Conservation (phyloP, 257 asterid species). For the Plantago elongata region DNA sequence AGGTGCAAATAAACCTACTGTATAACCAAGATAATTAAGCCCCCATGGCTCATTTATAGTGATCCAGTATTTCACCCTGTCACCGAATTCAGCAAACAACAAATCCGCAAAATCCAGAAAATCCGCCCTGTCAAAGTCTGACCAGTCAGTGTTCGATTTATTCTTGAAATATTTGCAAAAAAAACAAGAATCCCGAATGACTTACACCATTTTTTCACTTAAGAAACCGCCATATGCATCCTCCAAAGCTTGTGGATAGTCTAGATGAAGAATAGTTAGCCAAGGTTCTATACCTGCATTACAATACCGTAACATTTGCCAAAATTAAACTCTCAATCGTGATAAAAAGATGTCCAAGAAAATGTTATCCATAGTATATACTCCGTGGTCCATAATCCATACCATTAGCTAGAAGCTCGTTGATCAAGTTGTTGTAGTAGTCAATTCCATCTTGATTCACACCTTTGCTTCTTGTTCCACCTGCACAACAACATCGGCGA, state of each 20-base stretch:
- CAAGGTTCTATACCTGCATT: conserved; percentile 37
- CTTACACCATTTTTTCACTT: conserved; percentile 37
- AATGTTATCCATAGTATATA: too few relatives aligned
- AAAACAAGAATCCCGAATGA: too few relatives aligned
- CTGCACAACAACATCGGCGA: too few relatives aligned
- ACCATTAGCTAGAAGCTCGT: too few relatives aligned
- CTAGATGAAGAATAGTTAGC: conserved; percentile 37
- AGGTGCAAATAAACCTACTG: too few relatives aligned
- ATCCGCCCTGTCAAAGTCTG: conserved; percentile 39
- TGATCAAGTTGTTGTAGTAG: too few relatives aligned
- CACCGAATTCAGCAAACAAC: conserved; percentile 46
- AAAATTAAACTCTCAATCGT: not conserved
- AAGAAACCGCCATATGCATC: conserved; percentile 45
- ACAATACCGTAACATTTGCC: not conserved
- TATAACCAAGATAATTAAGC: conserved; percentile 18
- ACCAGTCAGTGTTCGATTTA: too few relatives aligned
- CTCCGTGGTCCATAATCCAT: too few relatives aligned
- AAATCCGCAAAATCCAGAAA: conserved; percentile 36
- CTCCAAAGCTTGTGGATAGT: conserved; percentile 36
- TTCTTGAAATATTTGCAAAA: too few relatives aligned
- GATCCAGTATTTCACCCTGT: conserved; percentile 55
- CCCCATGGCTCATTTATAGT: conserved; percentile 55
- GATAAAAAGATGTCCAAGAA: too few relatives aligned
- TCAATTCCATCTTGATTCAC: too few relatives aligned
- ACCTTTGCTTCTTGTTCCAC: too few relatives aligned